A percentile compares a stretch with the other conserved stretches of the same genome.
phyloP scores from a whole-genome alignment of 768 basidiomycete genomes.

The Rhizopogon roseolus region DNA sequence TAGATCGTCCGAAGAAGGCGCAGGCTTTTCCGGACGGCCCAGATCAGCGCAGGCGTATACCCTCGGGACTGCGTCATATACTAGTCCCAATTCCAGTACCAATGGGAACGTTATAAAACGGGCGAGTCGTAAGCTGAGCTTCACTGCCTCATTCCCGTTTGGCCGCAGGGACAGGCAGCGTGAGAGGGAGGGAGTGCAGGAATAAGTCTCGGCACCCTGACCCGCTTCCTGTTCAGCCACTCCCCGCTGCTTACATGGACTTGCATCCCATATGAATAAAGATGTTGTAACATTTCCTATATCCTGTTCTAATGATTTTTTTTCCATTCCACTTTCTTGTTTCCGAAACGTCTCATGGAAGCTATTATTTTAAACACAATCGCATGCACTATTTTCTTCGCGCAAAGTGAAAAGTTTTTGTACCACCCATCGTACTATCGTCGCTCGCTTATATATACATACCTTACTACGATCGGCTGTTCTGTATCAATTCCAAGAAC shows the following conservation, averaged over 20 bases:
- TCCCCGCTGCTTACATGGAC: not conserved
- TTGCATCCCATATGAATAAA: not conserved
- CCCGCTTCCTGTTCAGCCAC: not conserved
- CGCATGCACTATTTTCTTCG: not conserved
- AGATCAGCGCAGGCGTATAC: slow-evolving; percentile 23
- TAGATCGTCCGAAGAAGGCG: not conserved
- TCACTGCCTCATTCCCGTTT: slow-evolving; percentile 55
- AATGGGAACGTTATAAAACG: slow-evolving; percentile 21
- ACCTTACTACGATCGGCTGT: not conserved
- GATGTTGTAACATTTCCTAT: slow-evolving; percentile 1
- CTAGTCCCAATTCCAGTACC: slow-evolving; percentile 15
- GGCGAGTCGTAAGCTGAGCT: slow-evolving; percentile 63
- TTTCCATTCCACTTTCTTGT: slow-evolving; percentile 20
- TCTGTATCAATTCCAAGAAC: not conserved
- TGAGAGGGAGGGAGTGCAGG: slow-evolving; percentile 34
- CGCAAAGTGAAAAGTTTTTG: slow-evolving; percentile 9
- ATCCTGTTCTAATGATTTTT: slow-evolving; percentile 20
- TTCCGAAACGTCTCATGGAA: not conserved
- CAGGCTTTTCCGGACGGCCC: slow-evolving; percentile 10
- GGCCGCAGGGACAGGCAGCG: slow-evolving; percentile 49
- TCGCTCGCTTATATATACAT: slow-evolving; percentile 22
- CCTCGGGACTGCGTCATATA: slow-evolving; percentile 9
- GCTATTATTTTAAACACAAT: not conserved
- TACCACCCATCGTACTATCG: slow-evolving; percentile 7
- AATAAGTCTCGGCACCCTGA: slow-evolving; percentile 6